Conservation (phyloP, 2,329 filamentous ascomycete species). For the Fusarium subglutinans region DNA sequence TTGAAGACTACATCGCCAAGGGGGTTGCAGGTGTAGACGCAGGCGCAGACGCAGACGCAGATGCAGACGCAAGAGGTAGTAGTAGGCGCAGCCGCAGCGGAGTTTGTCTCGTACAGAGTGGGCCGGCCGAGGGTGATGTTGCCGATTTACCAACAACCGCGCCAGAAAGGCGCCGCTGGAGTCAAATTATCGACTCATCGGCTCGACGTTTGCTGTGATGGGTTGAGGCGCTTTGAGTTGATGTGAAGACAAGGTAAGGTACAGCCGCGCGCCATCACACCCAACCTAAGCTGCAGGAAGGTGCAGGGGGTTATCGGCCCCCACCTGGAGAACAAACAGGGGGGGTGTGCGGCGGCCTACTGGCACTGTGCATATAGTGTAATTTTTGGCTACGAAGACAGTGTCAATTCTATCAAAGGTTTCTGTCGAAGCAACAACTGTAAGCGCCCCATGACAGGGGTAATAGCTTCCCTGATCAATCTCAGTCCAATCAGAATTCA, state of each 20-base stretch:
- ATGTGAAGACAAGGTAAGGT: constrained; percentile 29
- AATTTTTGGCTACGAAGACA: neutral
- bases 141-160: constrained; percentile 16
- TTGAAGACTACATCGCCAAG: neutral
- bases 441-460: constrained; percentile 34
- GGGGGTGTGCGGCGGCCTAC: neutral
- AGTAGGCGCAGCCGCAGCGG: constrained; percentile 26
- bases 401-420: neutral
- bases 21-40: constrained; percentile 15
- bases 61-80: constrained; percentile 13
- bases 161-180: constrained; percentile 11
- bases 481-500: constrained; percentile 21
- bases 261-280: constrained; percentile 41
- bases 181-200: constrained; percentile 23
- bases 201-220: constrained; percentile 27
- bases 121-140: constrained; percentile 21
- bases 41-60: constrained; percentile 17
- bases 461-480: constrained; percentile 13
- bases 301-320: constrained; percentile 24
- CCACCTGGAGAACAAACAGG: constrained; percentile 24
- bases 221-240: constrained; percentile 36
- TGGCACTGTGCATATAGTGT: constrained; percentile 30
- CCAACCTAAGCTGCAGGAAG: constrained; percentile 31
- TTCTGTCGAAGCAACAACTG: constrained; percentile 11
- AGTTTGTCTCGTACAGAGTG: constrained; percentile 26